phyloP scores from a whole-genome alignment of 2,329 filamentous ascomycete species.

The Epichloe bromicola region DNA sequence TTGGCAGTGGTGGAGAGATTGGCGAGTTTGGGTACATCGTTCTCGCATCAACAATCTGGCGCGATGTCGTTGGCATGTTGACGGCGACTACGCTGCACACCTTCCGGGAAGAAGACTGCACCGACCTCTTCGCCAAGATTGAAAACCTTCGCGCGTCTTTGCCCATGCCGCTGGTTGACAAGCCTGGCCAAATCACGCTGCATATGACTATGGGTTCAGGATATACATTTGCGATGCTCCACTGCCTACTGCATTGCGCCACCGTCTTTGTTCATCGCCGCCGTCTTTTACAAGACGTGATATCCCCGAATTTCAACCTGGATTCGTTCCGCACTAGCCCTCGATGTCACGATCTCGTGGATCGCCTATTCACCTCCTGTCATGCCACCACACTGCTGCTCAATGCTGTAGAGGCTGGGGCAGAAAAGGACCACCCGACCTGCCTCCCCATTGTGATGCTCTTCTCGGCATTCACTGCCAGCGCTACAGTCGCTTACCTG shows the following conservation, averaged over 20 bases:
- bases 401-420: conserved; percentile 39
- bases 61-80: conserved; percentile 48
- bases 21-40: conserved; percentile 52
- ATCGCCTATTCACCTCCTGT: conserved; percentile 44
- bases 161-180: conserved; percentile 47
- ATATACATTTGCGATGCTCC: conserved; percentile 49
- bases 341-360: conserved; percentile 39
- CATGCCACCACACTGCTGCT: conserved; percentile 45
- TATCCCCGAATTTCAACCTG: conserved; percentile 35
- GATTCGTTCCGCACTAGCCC: conserved; percentile 40
- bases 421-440: conserved; percentile 44
- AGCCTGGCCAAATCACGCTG: conserved; percentile 46
- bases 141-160: conserved; percentile 40
- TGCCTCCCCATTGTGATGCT: conserved; percentile 52
- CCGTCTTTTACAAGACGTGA: conserved; percentile 44
- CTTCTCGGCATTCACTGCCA: conserved; percentile 48
- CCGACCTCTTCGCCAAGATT: conserved; percentile 38
- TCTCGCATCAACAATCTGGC: conserved; percentile 47
- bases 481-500: conserved; percentile 47
- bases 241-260: conserved; percentile 47
- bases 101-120: conserved; percentile 41
- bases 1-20: conserved; percentile 34
- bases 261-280: conserved; percentile 49
- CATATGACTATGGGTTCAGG: conserved; percentile 53
- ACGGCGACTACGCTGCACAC: conserved; percentile 37